phyloP scores from a whole-genome alignment of 768 basidiomycete species.

The Rickenella mellea region DNA sequence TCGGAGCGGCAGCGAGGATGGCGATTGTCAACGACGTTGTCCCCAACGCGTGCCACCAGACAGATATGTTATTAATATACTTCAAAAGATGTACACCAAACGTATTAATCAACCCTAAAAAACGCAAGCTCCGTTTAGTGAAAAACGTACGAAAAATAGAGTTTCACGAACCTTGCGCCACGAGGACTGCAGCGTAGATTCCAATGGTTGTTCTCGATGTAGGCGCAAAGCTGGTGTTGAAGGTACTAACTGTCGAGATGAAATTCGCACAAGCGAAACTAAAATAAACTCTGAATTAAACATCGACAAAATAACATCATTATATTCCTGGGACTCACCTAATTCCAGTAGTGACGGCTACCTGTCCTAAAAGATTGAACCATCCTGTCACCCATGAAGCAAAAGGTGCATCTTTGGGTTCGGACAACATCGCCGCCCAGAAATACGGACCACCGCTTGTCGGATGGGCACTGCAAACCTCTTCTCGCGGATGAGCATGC shows the following conservation, averaged over 20 bases:
- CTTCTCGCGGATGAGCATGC: slow-evolving; percentile 22
- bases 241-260: slow-evolving; percentile 51
- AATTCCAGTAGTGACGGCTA: slow-evolving; percentile 70
- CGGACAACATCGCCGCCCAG: slow-evolving; percentile 72
- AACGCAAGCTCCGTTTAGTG: neutral
- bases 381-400: slow-evolving; percentile 72
- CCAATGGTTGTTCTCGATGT: slow-evolving; percentile 55
- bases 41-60: slow-evolving; percentile 69
- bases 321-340: slow-evolving; percentile 24
- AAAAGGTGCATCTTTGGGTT: slow-evolving; percentile 45
- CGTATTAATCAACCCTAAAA: slow-evolving; percentile 56
- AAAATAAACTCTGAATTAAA: neutral
- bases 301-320: neutral
- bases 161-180: slow-evolving; percentile 41
- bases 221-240: slow-evolving; percentile 50
- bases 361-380: slow-evolving; percentile 70
- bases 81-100: slow-evolving; percentile 61
- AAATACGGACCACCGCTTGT: slow-evolving; percentile 71
- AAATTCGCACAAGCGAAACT: slow-evolving; percentile 64
- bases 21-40: slow-evolving; percentile 60
- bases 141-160: neutral
- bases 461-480: slow-evolving; percentile 53
- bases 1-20: slow-evolving; percentile 62
- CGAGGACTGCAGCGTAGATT: slow-evolving; percentile 58
- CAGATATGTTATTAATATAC: slow-evolving; percentile 61